A percentile compares a stretch with the other conserved stretches of the same genome.
These are phyloP conservation scores for Spathaspora passalidarum DNA, from an alignment of 805 yeast species.

Conservation along the genomic window DNA sequence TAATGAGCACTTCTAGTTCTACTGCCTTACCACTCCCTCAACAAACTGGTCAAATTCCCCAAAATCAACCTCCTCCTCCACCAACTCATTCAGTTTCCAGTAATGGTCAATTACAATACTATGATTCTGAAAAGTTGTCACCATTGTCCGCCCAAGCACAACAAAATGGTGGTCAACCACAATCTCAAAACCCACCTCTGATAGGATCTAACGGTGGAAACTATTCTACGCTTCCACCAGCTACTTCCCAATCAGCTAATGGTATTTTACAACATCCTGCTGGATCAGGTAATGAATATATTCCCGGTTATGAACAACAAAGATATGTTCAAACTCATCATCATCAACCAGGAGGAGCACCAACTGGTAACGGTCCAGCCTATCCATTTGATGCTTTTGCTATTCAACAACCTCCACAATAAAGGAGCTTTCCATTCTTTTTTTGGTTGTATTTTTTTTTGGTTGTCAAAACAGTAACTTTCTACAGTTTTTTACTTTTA, in stretches of 20 bases:
- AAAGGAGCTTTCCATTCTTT: neutral
- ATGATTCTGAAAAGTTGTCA: conserved; percentile 23
- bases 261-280: conserved; percentile 8
- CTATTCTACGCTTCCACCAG: conserved; percentile 6
- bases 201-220: conserved; percentile 2
- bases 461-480: neutral
- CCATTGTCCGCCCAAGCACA: conserved; percentile 23
- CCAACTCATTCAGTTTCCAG: conserved; percentile 5
- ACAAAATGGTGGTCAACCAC: conserved; percentile 9
- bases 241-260: neutral
- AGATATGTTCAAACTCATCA: conserved; percentile 8
- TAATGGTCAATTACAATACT: conserved; percentile 4
- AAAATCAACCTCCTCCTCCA: conserved; percentile 10
- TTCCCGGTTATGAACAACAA: conserved; percentile 4
- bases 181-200: conserved; percentile 1
- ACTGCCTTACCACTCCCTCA: conserved; percentile 6
- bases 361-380: neutral
- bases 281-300: conserved; percentile 10
- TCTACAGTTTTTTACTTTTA: neutral
- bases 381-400: conserved; percentile 2
- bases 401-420: conserved; percentile 5
- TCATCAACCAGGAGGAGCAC: conserved; percentile 3
- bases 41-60: conserved; percentile 9
- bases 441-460: neutral
- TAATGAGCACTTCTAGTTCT: conserved; percentile 4